These are phyloP conservation scores for Aspergillus aculeatinus DNA, from an alignment of 2,329 filamentous ascomycete species.

Conservation along the genomic window DNA sequence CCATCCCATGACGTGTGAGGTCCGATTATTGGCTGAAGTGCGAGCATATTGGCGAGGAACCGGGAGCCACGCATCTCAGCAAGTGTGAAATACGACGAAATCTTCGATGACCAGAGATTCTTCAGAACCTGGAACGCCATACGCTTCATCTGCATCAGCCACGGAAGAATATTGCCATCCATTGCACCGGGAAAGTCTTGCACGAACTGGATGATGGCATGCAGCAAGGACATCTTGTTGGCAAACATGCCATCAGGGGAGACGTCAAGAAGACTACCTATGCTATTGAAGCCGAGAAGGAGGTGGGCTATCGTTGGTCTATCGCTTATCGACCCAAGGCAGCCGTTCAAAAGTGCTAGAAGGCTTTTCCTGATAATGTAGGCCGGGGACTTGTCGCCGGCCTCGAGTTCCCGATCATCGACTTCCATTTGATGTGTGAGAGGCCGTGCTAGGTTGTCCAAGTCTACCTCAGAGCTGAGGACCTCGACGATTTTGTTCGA, in stretches of 20 bases:
- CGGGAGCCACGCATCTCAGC: conserved; percentile 76
- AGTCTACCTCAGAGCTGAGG: conserved; percentile 77
- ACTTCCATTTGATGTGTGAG: conserved; percentile 67
- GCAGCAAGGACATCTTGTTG: conserved; percentile 73
- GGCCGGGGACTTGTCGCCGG: conserved; percentile 65
- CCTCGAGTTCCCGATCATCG: conserved; percentile 69
- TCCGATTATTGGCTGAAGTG: conserved; percentile 69
- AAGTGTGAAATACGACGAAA: conserved; percentile 74
- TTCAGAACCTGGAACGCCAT: conserved; percentile 72
- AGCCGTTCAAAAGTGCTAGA: conserved; percentile 80
- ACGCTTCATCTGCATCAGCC: conserved; percentile 68
- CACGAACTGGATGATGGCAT: conserved; percentile 72
- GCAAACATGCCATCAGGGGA: conserved; percentile 70
- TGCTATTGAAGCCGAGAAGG: conserved; percentile 81
- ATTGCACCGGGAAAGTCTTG: conserved; percentile 66
- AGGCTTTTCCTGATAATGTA: conserved; percentile 83
- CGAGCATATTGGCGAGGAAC: conserved; percentile 74
- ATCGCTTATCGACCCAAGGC: conserved; percentile 70
- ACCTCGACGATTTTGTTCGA: conserved; percentile 84
- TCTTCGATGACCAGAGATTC: conserved; percentile 76
- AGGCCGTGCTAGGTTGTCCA: conserved; percentile 73
- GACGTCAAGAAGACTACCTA: conserved; percentile 67
- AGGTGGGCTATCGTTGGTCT: conserved; percentile 87
- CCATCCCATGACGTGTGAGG: conserved; percentile 73
- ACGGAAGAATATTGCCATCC: conserved; percentile 61